Evolutionary conservation across 306 rosid species (phyloP), one percentile per base, ranked within the genome.

Genomic region (Cicer yamashitae): DNA sequence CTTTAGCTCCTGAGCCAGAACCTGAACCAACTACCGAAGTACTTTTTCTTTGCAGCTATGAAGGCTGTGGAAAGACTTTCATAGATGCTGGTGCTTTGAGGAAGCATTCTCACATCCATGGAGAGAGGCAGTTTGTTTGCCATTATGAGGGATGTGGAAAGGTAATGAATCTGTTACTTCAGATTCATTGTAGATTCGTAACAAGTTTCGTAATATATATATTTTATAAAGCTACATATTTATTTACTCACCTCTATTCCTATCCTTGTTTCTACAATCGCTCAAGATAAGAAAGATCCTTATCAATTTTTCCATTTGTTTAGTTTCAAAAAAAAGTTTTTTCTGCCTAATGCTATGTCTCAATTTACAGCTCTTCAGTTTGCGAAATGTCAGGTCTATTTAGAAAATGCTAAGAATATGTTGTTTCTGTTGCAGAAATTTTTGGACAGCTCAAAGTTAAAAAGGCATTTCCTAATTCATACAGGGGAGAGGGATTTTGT

Each of bases 1-100:
- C 93, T 8, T 79, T 85, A 50, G 75, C 81, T 17, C 92, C 96
- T 44, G 97, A 92, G 75, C 97, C 93, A 70, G 99, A 94, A 82
- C 96, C 98, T 14, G 98, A 96, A 77, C 98, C 99, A 74, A 92
- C 97, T 5, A 96, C 97, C 43, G 96, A 96, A 89, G 99, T 96
- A 18, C 99, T 96, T 79, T 96, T 96, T 75, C 96, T 96, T 39
- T 96, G 98, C 87, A 96, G 99, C 90, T 90, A 86, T 53, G 97
- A 96, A 65, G 86, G 92, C 78, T 96, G 99, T 67, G 99, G 99
- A 64, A 92, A 92, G 89, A 90, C 98, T 71, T 96, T 96, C 73
- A 92, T 92, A 68, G 99, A 96, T 82, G 96, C 96, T n/a, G 91
- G 96, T 80, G 98, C 99, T 56, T 88, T 96, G 88, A 90, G 93